Conservation (phyloP, 768 basidiomycete genomes). For the Psilocybe cubensis region DNA sequence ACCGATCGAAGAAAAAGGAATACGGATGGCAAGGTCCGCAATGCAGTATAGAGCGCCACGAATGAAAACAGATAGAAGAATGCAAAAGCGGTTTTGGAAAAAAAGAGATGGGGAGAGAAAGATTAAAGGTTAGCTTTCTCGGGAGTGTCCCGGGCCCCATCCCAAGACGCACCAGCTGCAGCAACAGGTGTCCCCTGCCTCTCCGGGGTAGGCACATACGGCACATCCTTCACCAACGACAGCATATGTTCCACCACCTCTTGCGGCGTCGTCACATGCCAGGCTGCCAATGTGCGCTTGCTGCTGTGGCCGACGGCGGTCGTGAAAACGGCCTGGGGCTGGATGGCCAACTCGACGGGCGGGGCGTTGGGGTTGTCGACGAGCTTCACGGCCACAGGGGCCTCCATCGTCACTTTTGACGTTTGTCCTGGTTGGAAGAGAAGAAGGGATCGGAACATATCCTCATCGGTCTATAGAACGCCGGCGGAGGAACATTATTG, state of each 20-base stretch:
- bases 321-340: conserved; percentile 79
- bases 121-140: conserved; percentile 12
- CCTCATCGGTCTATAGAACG: conserved; percentile 82
- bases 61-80: not conserved
- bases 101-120: not conserved
- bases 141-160: not conserved
- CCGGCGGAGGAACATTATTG: not conserved
- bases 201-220: conserved; percentile 20
- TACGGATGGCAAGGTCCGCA: no score
- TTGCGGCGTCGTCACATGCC: conserved; percentile 89
- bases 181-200: conserved; percentile 2
- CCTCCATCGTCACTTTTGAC: conserved; percentile 52
- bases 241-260: conserved; percentile 87
- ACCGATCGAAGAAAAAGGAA: not conserved
- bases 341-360: conserved; percentile 64
- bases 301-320: conserved; percentile 90
- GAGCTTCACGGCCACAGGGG: conserved; percentile 56
- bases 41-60: no score
- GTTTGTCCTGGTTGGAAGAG: conserved; percentile 53
- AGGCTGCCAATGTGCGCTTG: conserved; percentile 88
- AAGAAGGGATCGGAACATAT: conserved; percentile 94
- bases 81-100: not conserved
- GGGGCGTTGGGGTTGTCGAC: conserved; percentile 48
- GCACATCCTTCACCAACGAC: conserved; percentile 50
- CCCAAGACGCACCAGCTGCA: not conserved